Evolutionary conservation across 345 rosid genomes (phyloP), one percentile per base, ranked within the genome.

Genomic region (Gossypium rotundifolium): DNA sequence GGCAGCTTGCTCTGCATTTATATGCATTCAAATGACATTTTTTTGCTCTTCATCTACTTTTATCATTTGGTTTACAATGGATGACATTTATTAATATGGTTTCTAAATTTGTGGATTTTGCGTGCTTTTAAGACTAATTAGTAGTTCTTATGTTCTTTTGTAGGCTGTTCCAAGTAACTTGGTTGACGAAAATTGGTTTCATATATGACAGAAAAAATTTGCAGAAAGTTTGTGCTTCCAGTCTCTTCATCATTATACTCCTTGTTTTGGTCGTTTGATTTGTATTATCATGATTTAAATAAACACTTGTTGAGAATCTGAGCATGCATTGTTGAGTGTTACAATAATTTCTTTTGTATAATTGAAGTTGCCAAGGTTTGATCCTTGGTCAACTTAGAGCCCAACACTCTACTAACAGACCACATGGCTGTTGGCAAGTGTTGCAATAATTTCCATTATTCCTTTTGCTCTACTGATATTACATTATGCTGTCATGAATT

Each of bases 101-200:
- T 33, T 70, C 22, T 75, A 60, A 29, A 20, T 33, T 74, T 75
- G 7, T 53, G 45, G 29, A n/a, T 14, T 74, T 74, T 51, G 27
- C 25, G 17, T 12, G 20, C 59, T 20, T 20, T 45, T 55, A 22
- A 74, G 80, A 72, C 83, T 82, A 80, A 82, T 83, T 46, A 75
- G 63, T 78, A 69, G 76, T 75, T 65, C 83, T 78, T 71, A 55
- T 82, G 73, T 73, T 84, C 77, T 87, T 84, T 88, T 90, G 89
- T 86, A 95, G 97, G 89, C 89, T 95, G 83, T 84, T 85, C 78
- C 99, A 95, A 90, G 90, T 95, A 59, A 86, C 93, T 78, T 95
- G 97, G 99, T 78, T 88, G 96, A 87, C 86, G 61, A 77, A 82
- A 20, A 85, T 81, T 40, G 99, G 98, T 82, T 91, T 90, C 96